Evolutionary conservation across 2,329 filamentous ascomycete species (phyloP), one percentile per base, ranked within the genome.

Genomic region (Plectosphaerella sp.): DNA sequence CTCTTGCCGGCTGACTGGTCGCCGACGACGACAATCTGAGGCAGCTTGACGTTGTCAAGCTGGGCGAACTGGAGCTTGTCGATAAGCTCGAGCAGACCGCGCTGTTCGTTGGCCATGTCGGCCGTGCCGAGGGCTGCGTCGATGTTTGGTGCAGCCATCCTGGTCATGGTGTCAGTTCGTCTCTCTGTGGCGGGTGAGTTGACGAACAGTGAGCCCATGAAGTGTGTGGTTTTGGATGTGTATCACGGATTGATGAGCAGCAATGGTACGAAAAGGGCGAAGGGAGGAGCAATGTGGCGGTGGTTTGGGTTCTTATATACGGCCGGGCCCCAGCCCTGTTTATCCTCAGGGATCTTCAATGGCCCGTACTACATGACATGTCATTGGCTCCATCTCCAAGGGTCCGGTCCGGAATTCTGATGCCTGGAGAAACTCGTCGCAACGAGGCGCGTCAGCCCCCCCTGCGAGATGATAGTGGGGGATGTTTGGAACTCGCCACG

Each of bases 1-100:
- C 78, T 83, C 64, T 86, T 86, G 18, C 83, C 83, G 6, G 80
- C 78, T 2, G 80, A 84, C 64, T 86, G 82, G 61, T 86, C 81
- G 28, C 83, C 82, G 35, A 83, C 83, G 22, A 86, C 82, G 46
- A 86, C 81, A 36, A 86, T 79, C 60, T 86, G 81, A 1, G 80
- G 81, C 0, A 84, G 70, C 46, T 75, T 73, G 58, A 79, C 69
- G 62, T 77, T 75, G 60, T 80, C 69, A 62, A 80, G 64, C 62
- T 80, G 71, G 55, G 73, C 67, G 64, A 78, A 73, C 61, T 77
- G 73, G n/a, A 84, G 71, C 51, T 76, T 75, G 54, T 80, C 77
- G 52, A 84, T 74, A 47, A 80, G 75, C 56, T 86, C 78, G 41
- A 85, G 71, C 39, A 86, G 72, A 15, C 73, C 73, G 9, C 76